These are phyloP conservation scores for Elaeis guineensis DNA, from an alignment of 176 grass and related monocot species.

Conservation along the genomic window DNA sequence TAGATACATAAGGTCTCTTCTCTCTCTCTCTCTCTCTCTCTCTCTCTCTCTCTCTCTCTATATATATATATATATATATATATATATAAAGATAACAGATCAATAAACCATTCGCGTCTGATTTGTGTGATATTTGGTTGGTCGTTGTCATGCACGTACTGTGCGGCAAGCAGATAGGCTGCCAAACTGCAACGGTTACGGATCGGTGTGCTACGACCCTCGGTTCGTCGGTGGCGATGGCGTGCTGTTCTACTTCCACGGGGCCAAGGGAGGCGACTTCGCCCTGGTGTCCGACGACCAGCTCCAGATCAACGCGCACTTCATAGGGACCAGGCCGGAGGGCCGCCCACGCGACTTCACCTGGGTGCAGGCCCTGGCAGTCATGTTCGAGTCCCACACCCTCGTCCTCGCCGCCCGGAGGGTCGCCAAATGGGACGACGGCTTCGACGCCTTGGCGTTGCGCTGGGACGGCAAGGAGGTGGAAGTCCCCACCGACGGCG, in stretches of 20 bases:
- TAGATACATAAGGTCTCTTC: too few species aligned
- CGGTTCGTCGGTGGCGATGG: slow-evolving; percentile 39
- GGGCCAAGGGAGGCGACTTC: slow-evolving; percentile 26
- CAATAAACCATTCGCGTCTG: too few species aligned
- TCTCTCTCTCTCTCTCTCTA: too few species aligned
- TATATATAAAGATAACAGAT: too few species aligned
- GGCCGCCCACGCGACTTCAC: slow-evolving; percentile 31
- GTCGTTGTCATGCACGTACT: too few species aligned
- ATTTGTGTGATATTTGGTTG: too few species aligned
- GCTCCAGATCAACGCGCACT: slow-evolving; percentile 50
- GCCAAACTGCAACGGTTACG: slow-evolving; percentile 31
- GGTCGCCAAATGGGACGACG: slow-evolving; percentile 29
- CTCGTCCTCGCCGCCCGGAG: slow-evolving; percentile 26
- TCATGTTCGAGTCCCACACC: slow-evolving; percentile 37
- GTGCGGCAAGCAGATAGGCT: slow-evolving; percentile 15
- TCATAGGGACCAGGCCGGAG: slow-evolving; percentile 26
- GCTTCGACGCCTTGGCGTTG: slow-evolving; percentile 23
- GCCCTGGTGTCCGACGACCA: slow-evolving; percentile 32
- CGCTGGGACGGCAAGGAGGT: slow-evolving; percentile 28
- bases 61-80: too few species aligned
- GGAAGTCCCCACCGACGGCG: slow-evolving; percentile 17
- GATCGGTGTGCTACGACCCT: slow-evolving; percentile 41
- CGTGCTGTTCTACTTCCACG: slow-evolving; percentile 47
- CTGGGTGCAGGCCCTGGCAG: slow-evolving; percentile 36
- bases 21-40: too few species aligned